Evolutionary conservation across 176 grass and related monocot genomes (phyloP).

Genomic region (Zea luxurians): DNA sequence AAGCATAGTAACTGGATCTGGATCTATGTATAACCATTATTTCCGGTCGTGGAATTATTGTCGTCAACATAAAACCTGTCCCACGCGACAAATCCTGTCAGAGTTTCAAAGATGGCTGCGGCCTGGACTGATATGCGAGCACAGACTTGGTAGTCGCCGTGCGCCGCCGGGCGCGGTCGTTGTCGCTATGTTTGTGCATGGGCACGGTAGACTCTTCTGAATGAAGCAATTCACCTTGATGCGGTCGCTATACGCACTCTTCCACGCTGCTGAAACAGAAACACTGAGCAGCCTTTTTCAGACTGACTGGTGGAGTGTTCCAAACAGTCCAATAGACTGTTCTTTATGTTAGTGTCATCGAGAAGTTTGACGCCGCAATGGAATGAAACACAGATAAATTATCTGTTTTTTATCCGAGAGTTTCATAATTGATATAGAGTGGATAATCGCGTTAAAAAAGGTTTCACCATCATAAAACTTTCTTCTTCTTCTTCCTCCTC

Average conservation of each 20-base stretch:
- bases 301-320: background rate
- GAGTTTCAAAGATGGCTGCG: conserved; percentile 1
- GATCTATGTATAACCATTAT: too few species aligned
- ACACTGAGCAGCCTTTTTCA: background rate
- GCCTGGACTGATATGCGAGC: background rate
- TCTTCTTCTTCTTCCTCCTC: too few species aligned
- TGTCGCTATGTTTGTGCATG: background rate
- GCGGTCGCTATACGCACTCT: background rate
- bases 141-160: background rate
- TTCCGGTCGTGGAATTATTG: too few species aligned
- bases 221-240: background rate
- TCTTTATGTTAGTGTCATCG: too few species aligned
- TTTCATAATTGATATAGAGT: too few species aligned
- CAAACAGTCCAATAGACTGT: background rate
- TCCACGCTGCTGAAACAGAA: background rate
- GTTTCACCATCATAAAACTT: too few species aligned
- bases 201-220: background rate
- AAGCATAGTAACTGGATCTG: background rate
- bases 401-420: too few species aligned
- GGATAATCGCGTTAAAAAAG: too few species aligned
- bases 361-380: too few species aligned
- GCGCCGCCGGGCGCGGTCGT: background rate
- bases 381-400: too few species aligned
- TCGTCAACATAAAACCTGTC: background rate
- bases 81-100: background rate